A percentile compares a stretch with the other conserved stretches of the same genome.
Evolutionary conservation across 164 flowering plant species (phyloP).

Genomic region (Kalanchoe fedtschenkoi): DNA sequence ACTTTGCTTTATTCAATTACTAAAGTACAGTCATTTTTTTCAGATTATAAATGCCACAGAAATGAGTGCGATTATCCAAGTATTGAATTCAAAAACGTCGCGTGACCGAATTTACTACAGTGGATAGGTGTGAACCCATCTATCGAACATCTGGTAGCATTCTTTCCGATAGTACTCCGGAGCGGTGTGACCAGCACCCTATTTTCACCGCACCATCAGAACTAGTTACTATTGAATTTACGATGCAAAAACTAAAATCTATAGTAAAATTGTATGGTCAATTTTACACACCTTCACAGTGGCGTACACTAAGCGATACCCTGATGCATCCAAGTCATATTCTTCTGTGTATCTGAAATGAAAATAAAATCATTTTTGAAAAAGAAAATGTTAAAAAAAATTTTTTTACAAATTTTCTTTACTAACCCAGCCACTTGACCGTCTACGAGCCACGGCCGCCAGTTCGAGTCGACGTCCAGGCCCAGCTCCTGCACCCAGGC

Average conservation of each 20-base stretch:
- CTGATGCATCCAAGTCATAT: not conserved
- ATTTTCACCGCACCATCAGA: not conserved
- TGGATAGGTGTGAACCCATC: conserved; percentile 7
- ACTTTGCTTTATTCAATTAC: too few relatives aligned
- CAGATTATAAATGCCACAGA: not conserved
- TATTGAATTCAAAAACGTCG: too few relatives aligned
- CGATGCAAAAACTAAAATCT: not conserved
- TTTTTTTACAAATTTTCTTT: not conserved
- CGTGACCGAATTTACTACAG: not conserved
- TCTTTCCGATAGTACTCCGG: conserved; percentile 12
- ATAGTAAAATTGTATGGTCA: not conserved
- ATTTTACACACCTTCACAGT: not conserved
- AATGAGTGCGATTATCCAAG: not conserved
- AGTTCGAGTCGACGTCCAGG: not conserved
- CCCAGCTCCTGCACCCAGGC: not conserved
- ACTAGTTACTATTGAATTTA: not conserved
- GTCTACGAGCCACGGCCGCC: conserved; percentile 1
- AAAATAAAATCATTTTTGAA: not conserved
- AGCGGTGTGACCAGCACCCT: conserved; percentile 12
- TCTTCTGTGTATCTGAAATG: not conserved
- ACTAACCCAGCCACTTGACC: conserved; percentile 2
- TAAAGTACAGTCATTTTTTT: too few relatives aligned
- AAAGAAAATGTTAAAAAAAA: not conserved
- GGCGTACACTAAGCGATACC: not conserved
- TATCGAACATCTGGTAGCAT: conserved; percentile 10